Conservation (phyloP, 202 grass and related monocot species). For the Musa balbisiana region DNA sequence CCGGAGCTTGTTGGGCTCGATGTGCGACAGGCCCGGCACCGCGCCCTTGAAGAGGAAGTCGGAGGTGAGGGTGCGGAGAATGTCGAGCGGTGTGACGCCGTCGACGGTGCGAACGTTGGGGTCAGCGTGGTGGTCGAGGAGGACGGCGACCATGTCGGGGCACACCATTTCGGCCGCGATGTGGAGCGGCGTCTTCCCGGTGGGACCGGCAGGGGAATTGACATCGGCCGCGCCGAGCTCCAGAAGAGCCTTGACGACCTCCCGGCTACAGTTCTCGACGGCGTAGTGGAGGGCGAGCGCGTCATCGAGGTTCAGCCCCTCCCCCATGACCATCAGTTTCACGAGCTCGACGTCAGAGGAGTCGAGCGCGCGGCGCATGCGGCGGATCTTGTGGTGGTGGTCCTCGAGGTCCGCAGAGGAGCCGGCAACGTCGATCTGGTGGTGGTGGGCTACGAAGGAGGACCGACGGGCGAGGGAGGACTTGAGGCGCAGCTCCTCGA, state of each 20-base stretch:
- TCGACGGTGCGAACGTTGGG: conserved; percentile 83
- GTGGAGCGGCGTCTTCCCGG: conserved; percentile 80
- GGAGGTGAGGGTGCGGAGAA: conserved; percentile 83
- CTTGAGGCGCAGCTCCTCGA: conserved; percentile 87
- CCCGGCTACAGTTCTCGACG: conserved; percentile 82
- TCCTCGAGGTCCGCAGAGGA: conserved; percentile 43
- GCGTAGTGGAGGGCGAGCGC: conserved; percentile 89
- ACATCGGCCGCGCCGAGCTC: conserved; percentile 97
- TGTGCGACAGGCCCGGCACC: conserved; percentile 80
- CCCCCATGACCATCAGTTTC: conserved; percentile 99
- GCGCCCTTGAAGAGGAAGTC: conserved; percentile 99
- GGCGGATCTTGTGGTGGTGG: conserved; percentile 81
- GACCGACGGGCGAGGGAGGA: conserved; percentile 64
- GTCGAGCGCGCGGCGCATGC: conserved; percentile 84
- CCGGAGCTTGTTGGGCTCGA: conserved; percentile 94
- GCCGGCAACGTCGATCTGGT: conserved; percentile 45
- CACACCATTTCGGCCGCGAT: conserved; percentile 96
- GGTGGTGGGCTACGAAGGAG: conserved; percentile 44
- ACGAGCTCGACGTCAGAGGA: conserved; percentile 97
- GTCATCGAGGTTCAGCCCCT: conserved; percentile 95
- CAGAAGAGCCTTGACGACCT: conserved; percentile 95
- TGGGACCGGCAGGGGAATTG: conserved; percentile 60
- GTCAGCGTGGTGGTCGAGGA: conserved; percentile 96
- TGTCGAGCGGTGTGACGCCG: conserved; percentile 71
- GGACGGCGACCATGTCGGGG: conserved; percentile 92